Percentiles rank a stretch among this genome's conserved stretches.
Conservation (phyloP, 371 early-diverging fungal species). For the Circinella minor region DNA sequence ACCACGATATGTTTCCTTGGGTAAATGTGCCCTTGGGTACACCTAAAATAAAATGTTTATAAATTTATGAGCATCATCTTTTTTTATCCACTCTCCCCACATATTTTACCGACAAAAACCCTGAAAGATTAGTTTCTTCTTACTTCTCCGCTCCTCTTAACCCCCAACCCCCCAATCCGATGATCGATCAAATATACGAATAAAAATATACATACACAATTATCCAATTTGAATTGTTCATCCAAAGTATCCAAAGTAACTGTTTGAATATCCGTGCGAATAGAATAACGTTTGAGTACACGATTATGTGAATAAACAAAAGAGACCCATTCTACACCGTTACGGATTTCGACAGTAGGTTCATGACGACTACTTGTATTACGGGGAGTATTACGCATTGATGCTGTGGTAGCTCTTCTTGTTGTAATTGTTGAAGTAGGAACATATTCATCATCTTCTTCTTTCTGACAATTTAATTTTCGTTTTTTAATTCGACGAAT, state of each 20-base stretch:
- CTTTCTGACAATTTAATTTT: slow-evolving; percentile 35
- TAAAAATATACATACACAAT: slow-evolving; percentile 64
- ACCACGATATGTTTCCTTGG: slow-evolving; percentile 77
- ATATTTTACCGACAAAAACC: too few species aligned
- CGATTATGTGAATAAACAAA: slow-evolving; percentile 75
- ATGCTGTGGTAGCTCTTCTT: slow-evolving; percentile 8
- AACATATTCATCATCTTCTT: slow-evolving; percentile 5
- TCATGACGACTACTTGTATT: slow-evolving; percentile 26
- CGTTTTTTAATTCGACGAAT: slow-evolving; percentile 44
- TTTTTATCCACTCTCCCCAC: neutral
- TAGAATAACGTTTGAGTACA: slow-evolving; percentile 66
- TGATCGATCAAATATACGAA: neutral
- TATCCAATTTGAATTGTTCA: slow-evolving; percentile 77
- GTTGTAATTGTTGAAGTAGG: neutral
- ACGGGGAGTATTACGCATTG: slow-evolving; percentile 13
- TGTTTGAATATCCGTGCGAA: slow-evolving; percentile 80
- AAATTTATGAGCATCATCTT: neutral
- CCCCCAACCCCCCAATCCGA: neutral
- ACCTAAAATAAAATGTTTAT: slow-evolving; percentile 27
- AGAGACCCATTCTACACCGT: slow-evolving; percentile 73
- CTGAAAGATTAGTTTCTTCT: too few species aligned
- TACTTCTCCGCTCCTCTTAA: neutral
- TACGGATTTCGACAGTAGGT: slow-evolving; percentile 49
- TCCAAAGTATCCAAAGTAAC: slow-evolving; percentile 62
- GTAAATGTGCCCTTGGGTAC: slow-evolving; percentile 75